Conservation (phyloP, 495 filamentous ascomycete genomes). For the Lophiotrema nucula region DNA sequence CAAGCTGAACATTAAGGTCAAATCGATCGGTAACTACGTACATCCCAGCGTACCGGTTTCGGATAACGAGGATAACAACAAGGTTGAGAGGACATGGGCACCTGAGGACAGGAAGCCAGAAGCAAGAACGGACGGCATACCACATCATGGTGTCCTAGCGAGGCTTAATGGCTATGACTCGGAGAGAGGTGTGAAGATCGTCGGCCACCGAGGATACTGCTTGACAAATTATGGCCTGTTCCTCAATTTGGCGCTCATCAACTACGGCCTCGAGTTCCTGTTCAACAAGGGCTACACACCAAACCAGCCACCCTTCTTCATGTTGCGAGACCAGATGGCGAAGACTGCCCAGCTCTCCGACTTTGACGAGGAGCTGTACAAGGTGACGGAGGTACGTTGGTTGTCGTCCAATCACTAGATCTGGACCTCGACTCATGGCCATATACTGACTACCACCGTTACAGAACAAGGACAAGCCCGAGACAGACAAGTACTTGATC, state of each 20-base stretch:
- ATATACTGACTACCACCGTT: too few relatives aligned
- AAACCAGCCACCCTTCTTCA: conserved; percentile 84
- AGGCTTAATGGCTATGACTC: conserved; percentile 90
- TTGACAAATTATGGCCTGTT: conserved; percentile 88
- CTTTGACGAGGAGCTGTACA: conserved; percentile 97
- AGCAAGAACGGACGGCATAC: conserved; percentile 67
- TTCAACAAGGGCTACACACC: conserved; percentile 74
- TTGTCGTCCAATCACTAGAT: too few relatives aligned
- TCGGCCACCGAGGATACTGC: conserved; percentile 94
- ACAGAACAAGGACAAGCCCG: conserved; percentile 69
- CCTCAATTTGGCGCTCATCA: conserved; percentile 77
- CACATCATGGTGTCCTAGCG: conserved; percentile 91
- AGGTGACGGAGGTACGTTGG: conserved; percentile 85
- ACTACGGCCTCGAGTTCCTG: conserved; percentile 91
- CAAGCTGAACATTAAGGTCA: conserved; percentile 71
- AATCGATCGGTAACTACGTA: conserved; percentile 88
- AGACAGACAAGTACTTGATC: conserved; percentile 95
- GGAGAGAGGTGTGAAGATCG: conserved; percentile 57
- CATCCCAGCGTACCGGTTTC: conserved; percentile 89
- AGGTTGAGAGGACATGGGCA: conserved; percentile 70
- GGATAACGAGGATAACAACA: conserved; percentile 91
- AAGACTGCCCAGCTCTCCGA: conserved; percentile 97
- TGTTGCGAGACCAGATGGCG: conserved; percentile 95
- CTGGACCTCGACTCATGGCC: too few relatives aligned
- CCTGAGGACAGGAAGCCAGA: conserved; percentile 64